Conservation (phyloP, 306 rosid species). For the Vicia villosa region DNA sequence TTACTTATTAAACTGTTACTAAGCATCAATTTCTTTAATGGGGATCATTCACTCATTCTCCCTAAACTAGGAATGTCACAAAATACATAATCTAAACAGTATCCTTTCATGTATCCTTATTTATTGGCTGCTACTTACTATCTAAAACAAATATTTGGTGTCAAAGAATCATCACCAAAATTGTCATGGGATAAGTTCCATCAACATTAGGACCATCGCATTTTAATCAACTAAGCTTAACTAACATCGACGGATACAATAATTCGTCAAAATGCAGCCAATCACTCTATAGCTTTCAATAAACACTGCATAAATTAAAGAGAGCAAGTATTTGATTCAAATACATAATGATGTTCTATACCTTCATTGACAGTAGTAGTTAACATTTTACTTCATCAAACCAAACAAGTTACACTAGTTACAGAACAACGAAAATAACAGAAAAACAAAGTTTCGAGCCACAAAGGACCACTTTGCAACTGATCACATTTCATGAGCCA, state of each 20-base stretch:
- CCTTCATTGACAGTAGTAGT: neutral
- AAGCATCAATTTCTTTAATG: too few species aligned
- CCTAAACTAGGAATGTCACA: too few species aligned
- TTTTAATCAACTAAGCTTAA: neutral
- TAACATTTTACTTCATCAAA: constrained; percentile 27
- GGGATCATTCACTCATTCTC: too few species aligned
- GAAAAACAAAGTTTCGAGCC: neutral
- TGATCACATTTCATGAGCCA: constrained; percentile 10
- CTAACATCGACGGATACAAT: neutral
- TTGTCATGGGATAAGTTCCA: too few species aligned
- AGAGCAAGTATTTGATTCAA: too few species aligned
- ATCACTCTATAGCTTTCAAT: neutral
- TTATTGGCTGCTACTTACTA: too few species aligned
- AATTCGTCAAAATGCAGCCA: neutral
- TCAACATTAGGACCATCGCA: neutral
- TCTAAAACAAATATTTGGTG: too few species aligned
- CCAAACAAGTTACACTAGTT: constrained; percentile 31
- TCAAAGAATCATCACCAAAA: too few species aligned
- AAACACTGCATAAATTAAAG: neutral
- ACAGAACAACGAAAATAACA: constrained; percentile 12
- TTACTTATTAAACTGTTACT: too few species aligned
- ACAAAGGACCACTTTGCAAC: constrained; percentile 20
- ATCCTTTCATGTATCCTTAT: too few species aligned
- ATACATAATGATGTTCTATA: too few species aligned
- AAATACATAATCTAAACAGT: too few species aligned